These are phyloP conservation scores for Aegle marmelos DNA, from an alignment of 345 rosid genomes.

Conservation along the genomic window DNA sequence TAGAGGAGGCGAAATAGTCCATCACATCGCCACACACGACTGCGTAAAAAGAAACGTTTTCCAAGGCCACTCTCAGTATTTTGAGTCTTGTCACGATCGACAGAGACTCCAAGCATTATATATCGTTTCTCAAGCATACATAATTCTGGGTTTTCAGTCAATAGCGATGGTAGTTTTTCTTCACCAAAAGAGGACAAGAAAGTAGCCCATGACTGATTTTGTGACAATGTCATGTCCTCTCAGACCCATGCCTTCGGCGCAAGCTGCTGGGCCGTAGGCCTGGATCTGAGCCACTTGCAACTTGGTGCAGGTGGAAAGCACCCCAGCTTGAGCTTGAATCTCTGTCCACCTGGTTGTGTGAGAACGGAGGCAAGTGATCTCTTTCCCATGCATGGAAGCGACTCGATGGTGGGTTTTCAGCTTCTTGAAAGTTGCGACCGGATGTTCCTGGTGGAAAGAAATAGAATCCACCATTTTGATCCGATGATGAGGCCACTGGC, in stretches of 20 bases:
- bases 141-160: constrained; percentile 38
- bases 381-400: constrained; percentile 73
- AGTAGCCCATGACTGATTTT: constrained; percentile 40
- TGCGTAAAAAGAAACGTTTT: constrained; percentile 30
- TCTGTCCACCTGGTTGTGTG: constrained; percentile 61
- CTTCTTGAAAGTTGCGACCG: constrained; percentile 50
- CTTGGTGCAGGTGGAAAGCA: constrained; percentile 59
- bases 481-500: constrained; percentile 59
- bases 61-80: constrained; percentile 36
- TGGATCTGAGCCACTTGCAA: constrained; percentile 42
- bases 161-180: constrained; percentile 31
- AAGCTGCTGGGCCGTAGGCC: constrained; percentile 44
- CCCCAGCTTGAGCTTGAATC: constrained; percentile 58
- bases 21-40: constrained; percentile 33
- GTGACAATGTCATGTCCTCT: constrained; percentile 58
- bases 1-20: constrained; percentile 39
- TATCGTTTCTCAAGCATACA: constrained; percentile 62
- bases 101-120: constrained; percentile 42
- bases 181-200: constrained; percentile 27
- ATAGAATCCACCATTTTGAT: constrained; percentile 66
- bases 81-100: constrained; percentile 22
- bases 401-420: constrained; percentile 34
- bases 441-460: constrained; percentile 55
- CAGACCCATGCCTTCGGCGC: constrained; percentile 76
- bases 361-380: constrained; percentile 55